Evolutionary conservation across 2,329 filamentous ascomycete species (phyloP), one percentile per base, ranked within the genome.

Genomic region (Botrytis squamosa): DNA sequence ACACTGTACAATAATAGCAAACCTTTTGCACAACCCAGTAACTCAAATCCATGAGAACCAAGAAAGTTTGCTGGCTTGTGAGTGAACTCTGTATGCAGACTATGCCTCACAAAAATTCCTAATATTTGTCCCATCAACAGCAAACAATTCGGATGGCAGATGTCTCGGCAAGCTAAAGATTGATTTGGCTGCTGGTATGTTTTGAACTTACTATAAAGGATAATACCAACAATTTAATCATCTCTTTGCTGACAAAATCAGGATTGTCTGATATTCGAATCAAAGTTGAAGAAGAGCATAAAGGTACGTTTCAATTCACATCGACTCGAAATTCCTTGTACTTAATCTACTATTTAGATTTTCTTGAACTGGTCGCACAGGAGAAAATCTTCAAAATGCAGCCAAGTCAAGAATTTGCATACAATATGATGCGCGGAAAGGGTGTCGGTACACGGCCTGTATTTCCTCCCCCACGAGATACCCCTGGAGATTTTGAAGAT

Each of bases 381-480:
- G 63, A 18, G 8, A 29, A 40, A 36, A 36, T 33, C 33, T 40
- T 60, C 38, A 66, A 57, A 10, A 72, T 72, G 70, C 63, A 52
- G 8, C 70, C 63, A 22, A 57, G 49, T 46, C 52, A 69, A 62
- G 71, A 73, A 60, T 62, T 49, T 5, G 64, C 71, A 40, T 73
- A 73, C 10, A 73, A 73, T 29, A 59, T 59, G 22, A 73, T 73
- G 64, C 71, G 71, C 42, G 71, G 71, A 20, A 57, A 49, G n/a
- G 71, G 71, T 33, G 57, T 69, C 9, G 64, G 71, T 46, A 38
- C 40, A 12, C 64, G 36, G 59, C 66, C 66, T 20, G n/a, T 69
- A 69, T 69, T 69, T 25, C 66, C 66, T 25, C 66, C 49, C 16
- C 66, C 66, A 57, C 49, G 38, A 44, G 66, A 38, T 69, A 3